Evolutionary conservation across 139 green algal species (phyloP).

Genomic region (Volvox africanus): DNA sequence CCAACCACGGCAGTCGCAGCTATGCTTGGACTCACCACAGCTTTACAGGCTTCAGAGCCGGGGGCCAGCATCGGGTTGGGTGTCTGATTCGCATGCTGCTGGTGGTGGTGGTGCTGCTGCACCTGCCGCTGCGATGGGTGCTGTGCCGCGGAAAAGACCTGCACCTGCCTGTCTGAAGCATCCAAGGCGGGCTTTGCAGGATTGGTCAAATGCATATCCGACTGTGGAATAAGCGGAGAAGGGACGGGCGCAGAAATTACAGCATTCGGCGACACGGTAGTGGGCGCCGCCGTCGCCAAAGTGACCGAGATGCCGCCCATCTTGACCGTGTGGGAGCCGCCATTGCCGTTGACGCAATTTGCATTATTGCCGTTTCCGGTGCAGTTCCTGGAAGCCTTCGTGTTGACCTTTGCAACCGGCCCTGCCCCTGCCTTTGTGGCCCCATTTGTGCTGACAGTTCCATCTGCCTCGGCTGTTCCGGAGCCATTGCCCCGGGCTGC

Average conservation of each 20-base stretch:
- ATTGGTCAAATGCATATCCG: background rate
- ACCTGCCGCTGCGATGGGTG: background rate
- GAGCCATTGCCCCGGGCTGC: background rate
- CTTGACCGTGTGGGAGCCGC: background rate
- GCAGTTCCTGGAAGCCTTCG: conserved; percentile 9
- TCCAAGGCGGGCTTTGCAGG: background rate
- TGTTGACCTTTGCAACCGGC: background rate
- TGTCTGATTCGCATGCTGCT: background rate
- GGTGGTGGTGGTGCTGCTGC: background rate
- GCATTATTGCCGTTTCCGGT: background rate
- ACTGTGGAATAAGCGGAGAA: background rate
- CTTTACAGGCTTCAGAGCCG: background rate
- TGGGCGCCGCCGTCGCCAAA: background rate
- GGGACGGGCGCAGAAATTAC: background rate
- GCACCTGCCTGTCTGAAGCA: background rate
- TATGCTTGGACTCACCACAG: background rate
- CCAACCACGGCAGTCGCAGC: background rate
- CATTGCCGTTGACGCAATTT: background rate
- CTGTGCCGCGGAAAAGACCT: background rate
- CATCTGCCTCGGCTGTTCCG: background rate
- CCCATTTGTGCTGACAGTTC: conserved; percentile 1
- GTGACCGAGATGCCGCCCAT: background rate
- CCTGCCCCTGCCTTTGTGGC: background rate
- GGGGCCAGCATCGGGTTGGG: background rate
- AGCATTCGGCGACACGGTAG: background rate